Evolutionary conservation across 2,329 filamentous ascomycete species (phyloP).

Genomic region (Colletotrichum tabaci): DNA sequence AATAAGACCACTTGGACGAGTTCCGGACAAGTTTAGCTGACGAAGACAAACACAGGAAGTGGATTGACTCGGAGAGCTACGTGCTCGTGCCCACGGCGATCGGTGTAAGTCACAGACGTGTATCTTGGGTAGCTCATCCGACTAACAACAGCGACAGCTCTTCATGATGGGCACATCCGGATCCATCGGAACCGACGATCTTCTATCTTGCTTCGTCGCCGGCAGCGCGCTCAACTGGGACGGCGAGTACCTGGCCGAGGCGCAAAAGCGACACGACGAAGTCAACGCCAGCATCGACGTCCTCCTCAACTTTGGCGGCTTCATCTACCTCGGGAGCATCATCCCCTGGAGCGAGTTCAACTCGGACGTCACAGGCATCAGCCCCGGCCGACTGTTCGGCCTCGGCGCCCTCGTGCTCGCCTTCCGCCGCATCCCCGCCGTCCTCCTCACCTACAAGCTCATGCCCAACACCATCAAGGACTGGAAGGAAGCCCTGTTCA

Average conservation of each 20-base stretch:
- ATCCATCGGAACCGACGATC: slow-evolving; percentile 71
- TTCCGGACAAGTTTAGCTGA: not conserved
- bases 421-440: slow-evolving; percentile 71
- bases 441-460: slow-evolving; percentile 67
- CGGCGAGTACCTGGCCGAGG: slow-evolving; percentile 70
- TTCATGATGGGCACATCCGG: slow-evolving; percentile 72
- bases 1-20: too few species aligned
- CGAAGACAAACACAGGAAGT: slow-evolving; percentile 54
- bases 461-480: slow-evolving; percentile 67
- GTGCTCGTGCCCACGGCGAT: slow-evolving; percentile 66
- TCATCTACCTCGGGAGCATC: slow-evolving; percentile 71
- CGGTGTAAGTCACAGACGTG: slow-evolving; percentile 53
- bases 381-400: slow-evolving; percentile 62
- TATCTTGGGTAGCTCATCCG: not conserved
- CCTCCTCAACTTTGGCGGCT: slow-evolving; percentile 72
- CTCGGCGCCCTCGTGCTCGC: slow-evolving; percentile 67
- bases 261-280: slow-evolving; percentile 70
- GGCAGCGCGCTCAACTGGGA: slow-evolving; percentile 75
- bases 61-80: slow-evolving; percentile 70
- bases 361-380: slow-evolving; percentile 68
- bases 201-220: slow-evolving; percentile 73
- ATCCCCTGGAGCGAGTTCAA: slow-evolving; percentile 71
- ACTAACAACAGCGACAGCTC: slow-evolving; percentile 53
- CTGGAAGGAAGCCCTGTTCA: slow-evolving; percentile 72
- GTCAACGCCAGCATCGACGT: slow-evolving; percentile 73